Evolutionary conservation across 2,329 filamentous ascomycete genomes (phyloP), one percentile per base, ranked within the genome.

Genomic region (Lasiodiplodia sp.): DNA sequence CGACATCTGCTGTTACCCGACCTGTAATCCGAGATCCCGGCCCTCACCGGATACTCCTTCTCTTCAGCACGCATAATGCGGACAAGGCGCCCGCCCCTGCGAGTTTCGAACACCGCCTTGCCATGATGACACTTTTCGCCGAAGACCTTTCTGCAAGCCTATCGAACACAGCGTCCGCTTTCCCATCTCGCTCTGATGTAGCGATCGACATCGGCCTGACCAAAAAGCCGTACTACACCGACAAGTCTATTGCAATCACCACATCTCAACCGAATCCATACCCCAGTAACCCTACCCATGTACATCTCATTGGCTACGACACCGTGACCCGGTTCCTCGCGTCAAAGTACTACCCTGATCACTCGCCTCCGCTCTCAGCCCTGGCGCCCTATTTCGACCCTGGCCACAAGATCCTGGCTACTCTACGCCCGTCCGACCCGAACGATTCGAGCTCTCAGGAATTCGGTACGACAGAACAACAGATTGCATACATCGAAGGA

Each of bases 221-320:
- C 0, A 91, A 86, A 44, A 84, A 87, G 73, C 90, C 92, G 0
- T 94, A 90, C 76, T 96, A 95, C 73, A 87, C 88, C 69, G 89
- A 90, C 74, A 95, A 95, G 80, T 87, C 88, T 8, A 72, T 75
- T 14, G 88, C 87, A 1, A 88, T 94, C 34, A 80, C 83, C 0
- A 74, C 77, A 10, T 77, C 78, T 0, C 68, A 53, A 14, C 75
- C 80, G 18, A 75, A 73, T 4, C 71, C 78, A 31, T 82, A 81
- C 70, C 74, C 80, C 0, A 74, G 74, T 21, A 70, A 74, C 8
- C 80, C 82, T 0, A 75, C 69, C 66, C 91, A 93, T 73, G 81
- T 92, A 4, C 92, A 92, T 74, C 85, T 94, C 2, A 87, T 88
- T 1, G 92, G 92, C 34, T 95, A 89, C 76, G 92, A 95, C 74